Percentiles rank a stretch among this genome's conserved stretches.
Conservation (phyloP, 176 grass and related monocot species). For the Metroxylon sagu region DNA sequence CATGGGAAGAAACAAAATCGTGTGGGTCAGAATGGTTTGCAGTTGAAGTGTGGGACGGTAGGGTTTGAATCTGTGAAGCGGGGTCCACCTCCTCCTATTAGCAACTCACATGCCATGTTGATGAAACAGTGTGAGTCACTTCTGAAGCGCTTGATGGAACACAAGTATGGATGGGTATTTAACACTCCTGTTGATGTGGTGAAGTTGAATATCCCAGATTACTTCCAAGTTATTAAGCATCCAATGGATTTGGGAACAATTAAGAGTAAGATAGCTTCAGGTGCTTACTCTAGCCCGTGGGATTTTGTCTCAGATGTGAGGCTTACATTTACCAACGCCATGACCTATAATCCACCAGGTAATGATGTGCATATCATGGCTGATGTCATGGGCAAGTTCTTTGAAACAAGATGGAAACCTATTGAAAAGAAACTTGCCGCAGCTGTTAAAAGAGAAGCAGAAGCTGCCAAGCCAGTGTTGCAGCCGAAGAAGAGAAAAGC, state of each 20-base stretch:
- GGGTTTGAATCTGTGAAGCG: constrained; percentile 30
- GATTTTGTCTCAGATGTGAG: constrained; percentile 80
- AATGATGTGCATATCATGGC: constrained; percentile 87
- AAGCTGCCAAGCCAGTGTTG: constrained; percentile 32
- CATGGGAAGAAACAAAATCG: constrained; percentile 21
- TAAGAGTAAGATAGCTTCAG: constrained; percentile 50
- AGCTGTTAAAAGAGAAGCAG: constrained; percentile 41
- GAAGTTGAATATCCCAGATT: constrained; percentile 82
- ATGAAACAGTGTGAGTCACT: constrained; percentile 72
- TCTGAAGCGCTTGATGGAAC: constrained; percentile 62
- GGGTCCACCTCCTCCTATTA: constrained; percentile 23
- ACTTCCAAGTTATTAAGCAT: constrained; percentile 67
- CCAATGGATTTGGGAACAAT: constrained; percentile 97
- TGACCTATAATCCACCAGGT: constrained; percentile 60
- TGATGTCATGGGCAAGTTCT: constrained; percentile 54
- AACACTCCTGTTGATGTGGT: constrained; percentile 70
- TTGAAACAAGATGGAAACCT: constrained; percentile 83
- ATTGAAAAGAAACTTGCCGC: constrained; percentile 70
- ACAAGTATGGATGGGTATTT: constrained; percentile 44
- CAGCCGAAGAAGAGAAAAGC: constrained; percentile 72
- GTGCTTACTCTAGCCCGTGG: constrained; percentile 48
- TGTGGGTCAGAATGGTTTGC: constrained; percentile 18
- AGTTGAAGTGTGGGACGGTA: constrained; percentile 37
- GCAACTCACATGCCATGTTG: constrained; percentile 28
- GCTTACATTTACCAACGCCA: constrained; percentile 84